Evolutionary conservation across 2,329 filamentous ascomycete species (phyloP), one percentile per base, ranked within the genome.

Genomic region (Exserohilum turcica): DNA sequence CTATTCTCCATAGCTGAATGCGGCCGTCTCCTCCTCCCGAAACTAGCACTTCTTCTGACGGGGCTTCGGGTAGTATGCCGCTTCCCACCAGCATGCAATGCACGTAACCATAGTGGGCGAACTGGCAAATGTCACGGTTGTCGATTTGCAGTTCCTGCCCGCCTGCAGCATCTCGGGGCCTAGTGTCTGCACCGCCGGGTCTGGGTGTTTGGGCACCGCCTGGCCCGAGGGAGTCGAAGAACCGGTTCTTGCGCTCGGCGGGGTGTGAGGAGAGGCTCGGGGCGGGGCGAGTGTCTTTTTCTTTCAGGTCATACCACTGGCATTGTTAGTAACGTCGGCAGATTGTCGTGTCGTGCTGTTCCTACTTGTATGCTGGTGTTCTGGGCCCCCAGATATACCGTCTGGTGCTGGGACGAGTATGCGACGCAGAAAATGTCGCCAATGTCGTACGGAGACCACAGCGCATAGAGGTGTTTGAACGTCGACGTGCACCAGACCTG

Each of bases 391-490:
- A 96, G 84, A 73, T 96, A 97, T 3, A 96, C 83, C 0, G 89
- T 96, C 62, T 93, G 84, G 65, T 91, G 81, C 61, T 86, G 83
- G 6, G 86, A 78, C 3, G 92, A 96, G 74, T 96, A 97, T 1
- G 88, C 89, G n/a, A 96, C 87, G 64, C 91, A 96, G 73, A 97
- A 97, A 54, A 99, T 86, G 77, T 99, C 94, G 54, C 94, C 94
- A 35, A 96, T 90, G 65, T 97, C 94, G 75, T 96, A 93, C 43
- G 88, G 88, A 58, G 92, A 95, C 79, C 96, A 96, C 57, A 97
- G 90, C 59, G 94, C 91, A 77, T 92, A 94, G 0, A 94, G 81
- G 24, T 89, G 86, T 50, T 83, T 84, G 72, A 96, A 86, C 5
- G 86, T 88, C 37, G 79, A 82, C 2, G 92, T 90, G 65, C 86